Base-by-base conservation (phyloP, 148 eudicot genomes). In the Amaranthus palmeri region DNA sequence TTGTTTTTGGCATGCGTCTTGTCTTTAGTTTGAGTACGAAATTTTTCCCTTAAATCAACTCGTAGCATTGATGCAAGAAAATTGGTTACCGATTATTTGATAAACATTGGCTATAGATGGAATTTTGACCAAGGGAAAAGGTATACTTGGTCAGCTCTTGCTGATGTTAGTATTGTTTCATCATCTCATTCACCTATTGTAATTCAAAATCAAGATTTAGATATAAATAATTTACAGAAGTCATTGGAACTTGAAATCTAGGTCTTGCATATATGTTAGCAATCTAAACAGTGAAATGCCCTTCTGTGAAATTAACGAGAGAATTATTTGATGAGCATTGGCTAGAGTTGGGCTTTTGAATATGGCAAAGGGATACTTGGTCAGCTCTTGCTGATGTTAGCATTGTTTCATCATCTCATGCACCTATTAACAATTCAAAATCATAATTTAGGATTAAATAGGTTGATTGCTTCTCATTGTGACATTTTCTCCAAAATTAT, bases 241-340 rank as follows among this genome's bases (percentile, higher is more conserved):
- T 25, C 36, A 44, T 5, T 69, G 54, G 56, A 56, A 56, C 60
- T 44, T 54, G 66, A 41, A 47, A 74, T 36, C 15, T 55, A 42
- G 49, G 13, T 44, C 47, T 42, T 17, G 5, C 52, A 40, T 36
- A 59, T 50, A 14, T 3, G 6, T 60, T 44, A 61, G 48, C 43
- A 65, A 44, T 47, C 40, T 76, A 62, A 47, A 10, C 17, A 50
- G 52, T 18, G 15, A 5, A 55, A 53, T 25, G 36, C 36, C 47
- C 42, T 25, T 70, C 43, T 50, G n/a, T 15, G 47, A 56, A 17
- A 8, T 56, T 15, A 64, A 43, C 54, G 54, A n/a, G 41, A 55
- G 36, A 54, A 14, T 36, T 10, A 65, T 46, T 18, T 36, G 53
- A 45, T 10, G 7, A 36, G 7, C 36, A 25, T 25, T 54, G 40